Conservation (phyloP, 768 basidiomycete genomes). For the Hygrocybe punicea region DNA sequence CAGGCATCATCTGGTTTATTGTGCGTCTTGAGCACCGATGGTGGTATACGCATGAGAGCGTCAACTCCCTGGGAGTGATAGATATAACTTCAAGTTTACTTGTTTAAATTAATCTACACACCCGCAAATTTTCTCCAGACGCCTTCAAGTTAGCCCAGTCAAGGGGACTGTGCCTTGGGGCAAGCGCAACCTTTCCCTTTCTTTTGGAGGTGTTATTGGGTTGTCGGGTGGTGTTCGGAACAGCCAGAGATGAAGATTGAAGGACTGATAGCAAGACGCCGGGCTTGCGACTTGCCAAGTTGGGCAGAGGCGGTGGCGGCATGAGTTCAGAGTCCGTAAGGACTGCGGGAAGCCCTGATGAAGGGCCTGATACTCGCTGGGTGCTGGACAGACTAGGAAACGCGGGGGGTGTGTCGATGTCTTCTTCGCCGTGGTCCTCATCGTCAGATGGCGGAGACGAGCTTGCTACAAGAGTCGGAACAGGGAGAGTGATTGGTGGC, state of each 20-base stretch:
- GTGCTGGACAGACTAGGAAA: constrained; percentile 73
- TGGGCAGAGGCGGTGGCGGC: constrained; percentile 51
- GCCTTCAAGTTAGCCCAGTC: constrained; percentile 92
- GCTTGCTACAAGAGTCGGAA: constrained; percentile 36
- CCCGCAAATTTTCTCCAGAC: constrained; percentile 76
- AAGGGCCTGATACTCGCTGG: constrained; percentile 47
- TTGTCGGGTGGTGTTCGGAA: constrained; percentile 62
- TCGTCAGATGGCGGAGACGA: constrained; percentile 42
- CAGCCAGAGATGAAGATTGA: constrained; percentile 41
- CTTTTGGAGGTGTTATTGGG: constrained; percentile 42
- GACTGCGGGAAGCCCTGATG: constrained; percentile 32
- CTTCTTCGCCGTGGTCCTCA: constrained; percentile 37
- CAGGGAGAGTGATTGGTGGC: constrained; percentile 14
- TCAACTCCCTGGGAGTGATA: constrained; percentile 62
- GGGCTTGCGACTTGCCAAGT: constrained; percentile 40
- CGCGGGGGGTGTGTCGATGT: constrained; percentile 63
- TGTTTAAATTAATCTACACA: constrained; percentile 34
- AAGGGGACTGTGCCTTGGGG: constrained; percentile 85
- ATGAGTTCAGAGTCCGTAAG: constrained; percentile 50
- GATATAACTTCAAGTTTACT: constrained; percentile 13
- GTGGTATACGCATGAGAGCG: constrained; percentile 63
- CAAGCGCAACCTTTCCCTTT: constrained; percentile 78
- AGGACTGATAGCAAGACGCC: constrained; percentile 29
- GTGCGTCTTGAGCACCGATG: constrained; percentile 74
- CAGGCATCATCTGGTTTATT: constrained; percentile 86